These are phyloP conservation scores for Athelia sp. DNA, from an alignment of 1,284 basidiomycete species.

Conservation along the genomic window DNA sequence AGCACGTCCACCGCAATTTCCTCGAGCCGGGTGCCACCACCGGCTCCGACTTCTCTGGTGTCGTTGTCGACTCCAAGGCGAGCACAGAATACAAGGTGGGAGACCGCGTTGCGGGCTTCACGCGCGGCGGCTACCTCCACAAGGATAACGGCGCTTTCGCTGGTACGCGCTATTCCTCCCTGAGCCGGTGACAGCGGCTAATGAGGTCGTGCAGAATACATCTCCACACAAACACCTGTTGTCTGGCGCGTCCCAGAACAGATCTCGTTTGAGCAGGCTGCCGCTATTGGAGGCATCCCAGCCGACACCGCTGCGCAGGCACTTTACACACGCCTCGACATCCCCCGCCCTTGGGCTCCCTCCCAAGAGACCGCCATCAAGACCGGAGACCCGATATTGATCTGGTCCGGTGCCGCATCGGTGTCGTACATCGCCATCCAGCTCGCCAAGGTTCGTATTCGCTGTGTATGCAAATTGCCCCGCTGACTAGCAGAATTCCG, in stretches of 20 bases:
- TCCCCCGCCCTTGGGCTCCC: neutral
- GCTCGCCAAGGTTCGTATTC: constrained; percentile 22
- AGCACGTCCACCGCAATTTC: neutral
- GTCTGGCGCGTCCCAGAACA: neutral
- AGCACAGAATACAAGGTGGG: neutral
- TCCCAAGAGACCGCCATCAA: neutral
- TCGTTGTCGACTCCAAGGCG: neutral
- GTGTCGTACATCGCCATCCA: constrained; percentile 33
- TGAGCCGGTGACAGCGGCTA: neutral
- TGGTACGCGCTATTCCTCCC: neutral
- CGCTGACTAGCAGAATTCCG: too few relatives aligned
- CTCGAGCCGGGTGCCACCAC: neutral
- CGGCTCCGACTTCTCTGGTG: neutral
- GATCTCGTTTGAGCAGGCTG: neutral
- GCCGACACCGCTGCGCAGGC: neutral
- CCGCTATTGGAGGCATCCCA: neutral
- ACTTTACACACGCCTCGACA: neutral
- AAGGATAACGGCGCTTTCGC: neutral
- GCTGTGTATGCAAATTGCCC: too few relatives aligned
- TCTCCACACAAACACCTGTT: neutral
- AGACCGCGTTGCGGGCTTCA: neutral
- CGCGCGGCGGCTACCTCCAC: neutral
- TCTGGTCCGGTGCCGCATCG: constrained; percentile 27
- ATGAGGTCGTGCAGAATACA: neutral
- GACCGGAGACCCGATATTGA: neutral